Percentiles rank a stretch among this genome's conserved stretches.
Evolutionary conservation across 371 early-diverging fungal species (phyloP).

Genomic region (Saksenaea vasiformis): DNA sequence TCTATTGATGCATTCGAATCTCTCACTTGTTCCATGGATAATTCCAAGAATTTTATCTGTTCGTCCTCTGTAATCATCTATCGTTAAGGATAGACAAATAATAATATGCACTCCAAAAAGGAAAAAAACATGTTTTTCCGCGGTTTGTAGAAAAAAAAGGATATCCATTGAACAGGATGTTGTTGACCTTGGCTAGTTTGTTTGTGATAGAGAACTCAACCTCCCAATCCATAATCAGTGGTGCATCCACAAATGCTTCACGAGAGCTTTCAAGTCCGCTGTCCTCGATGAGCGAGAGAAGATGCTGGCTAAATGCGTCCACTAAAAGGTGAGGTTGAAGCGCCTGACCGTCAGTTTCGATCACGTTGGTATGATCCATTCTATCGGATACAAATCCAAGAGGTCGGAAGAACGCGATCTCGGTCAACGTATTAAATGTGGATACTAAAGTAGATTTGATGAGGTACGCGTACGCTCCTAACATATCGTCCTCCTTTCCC

Average conservation of each 20-base stretch:
- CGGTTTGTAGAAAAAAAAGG: slow-evolving; percentile 23
- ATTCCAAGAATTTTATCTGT: slow-evolving; percentile 66
- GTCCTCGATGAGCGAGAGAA: slow-evolving; percentile 51
- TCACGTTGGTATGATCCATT: slow-evolving; percentile 18
- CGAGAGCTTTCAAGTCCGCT: slow-evolving; percentile 39
- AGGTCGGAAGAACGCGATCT: slow-evolving; percentile 30
- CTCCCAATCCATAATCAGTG: slow-evolving; percentile 82
- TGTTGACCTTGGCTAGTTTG: slow-evolving; percentile 52
- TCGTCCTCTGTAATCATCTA: slow-evolving; percentile 52
- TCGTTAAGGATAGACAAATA: slow-evolving; percentile 11
- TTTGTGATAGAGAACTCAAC: slow-evolving; percentile 63
- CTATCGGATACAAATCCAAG: slow-evolving; percentile 30
- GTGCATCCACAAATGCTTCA: slow-evolving; percentile 61
- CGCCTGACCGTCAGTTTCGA: neutral
- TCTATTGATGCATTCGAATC: slow-evolving; percentile 51
- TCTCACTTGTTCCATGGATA: slow-evolving; percentile 72
- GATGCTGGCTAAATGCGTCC: slow-evolving; percentile 37
- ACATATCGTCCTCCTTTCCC: neutral
- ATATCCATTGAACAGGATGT: slow-evolving; percentile 40
- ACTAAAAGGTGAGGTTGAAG: slow-evolving; percentile 18
- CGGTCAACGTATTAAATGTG: slow-evolving; percentile 22
- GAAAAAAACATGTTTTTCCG: neutral
- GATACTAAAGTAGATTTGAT: slow-evolving; percentile 26
- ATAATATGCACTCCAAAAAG: neutral
- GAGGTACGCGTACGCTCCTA: slow-evolving; percentile 1